Evolutionary conservation across 306 rosid genomes (phyloP), one percentile per base, ranked within the genome.

Genomic region (Quillaja saponaria): DNA sequence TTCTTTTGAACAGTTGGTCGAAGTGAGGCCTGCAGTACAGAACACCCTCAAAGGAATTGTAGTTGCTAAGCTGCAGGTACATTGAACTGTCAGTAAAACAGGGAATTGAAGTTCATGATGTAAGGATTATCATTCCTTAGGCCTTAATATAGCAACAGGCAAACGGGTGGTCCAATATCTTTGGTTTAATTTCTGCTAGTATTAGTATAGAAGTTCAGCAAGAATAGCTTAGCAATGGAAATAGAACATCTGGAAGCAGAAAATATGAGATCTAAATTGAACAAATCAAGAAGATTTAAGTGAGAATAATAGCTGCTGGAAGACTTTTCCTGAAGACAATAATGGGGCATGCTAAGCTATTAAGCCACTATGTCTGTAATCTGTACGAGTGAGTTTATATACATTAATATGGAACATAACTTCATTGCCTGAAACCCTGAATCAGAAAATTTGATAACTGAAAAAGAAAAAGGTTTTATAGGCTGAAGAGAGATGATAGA

Each of bases 21-120:
- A 88, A 92, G 78, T 92, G 98, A 53, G 98, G 98, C 80, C 68
- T 79, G 85, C 98, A 92, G 61, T 92, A 92, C 46, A 88, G 90
- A 20, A 92, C 98, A 63, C 98, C 98, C 84, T 92, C 98, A 69
- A 88, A 92, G 61, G 98, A 92, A 56, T 92, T 92, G 90, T 92
- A 92, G 82, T 89, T 92, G 83, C 98, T 85, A 48, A 92, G 96
- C 98, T 92, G 98, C 77, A 82, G 28, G 49, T 52, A 53, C 61
- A 60, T 50, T 39, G 21, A 71, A 68, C 18, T 31, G 33, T 81
- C 63, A 77, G 71, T 53, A 69, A 60, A 39, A 56, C 46, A 12
- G 10, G 35, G 11, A 35, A 67, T 35, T 53, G 41, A 20, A 45
- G 13, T 40, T 46, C 31, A 25, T 25, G 31, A 25, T 25, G n/a